Evolutionary conservation across 108 stramenopile genomes (phyloP), one percentile per base, ranked within the genome.

Genomic region (Nannochloropsis granulata): DNA sequence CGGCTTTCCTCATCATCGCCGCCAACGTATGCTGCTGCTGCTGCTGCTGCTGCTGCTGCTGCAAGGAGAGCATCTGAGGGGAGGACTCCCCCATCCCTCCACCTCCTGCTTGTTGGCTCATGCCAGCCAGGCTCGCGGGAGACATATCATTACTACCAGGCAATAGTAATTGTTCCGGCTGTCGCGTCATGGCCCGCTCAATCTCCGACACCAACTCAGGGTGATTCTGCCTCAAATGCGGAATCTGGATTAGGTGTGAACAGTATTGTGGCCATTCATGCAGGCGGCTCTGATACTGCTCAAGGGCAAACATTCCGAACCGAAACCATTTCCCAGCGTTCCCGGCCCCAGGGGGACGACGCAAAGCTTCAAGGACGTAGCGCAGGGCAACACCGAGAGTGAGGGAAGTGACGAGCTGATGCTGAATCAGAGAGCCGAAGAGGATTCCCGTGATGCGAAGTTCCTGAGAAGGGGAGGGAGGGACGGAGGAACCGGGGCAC

Each of bases 191-290:
- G 44, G 87, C 84, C 80, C 87, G 79, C 83, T 87, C 87, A 26
- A 87, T 87, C 25, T 82, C 84, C 21, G 24, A 78, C 24, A 98
- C 97, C 24, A 99, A 89, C 21, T 90, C 88, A 34, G 93, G 92
- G 86, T 97, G 96, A 9, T 92, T 85, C 44, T 95, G 93, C 25
- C 92, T 90, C 85, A 99, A 92, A 88, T 98, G 97, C 24, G 95
- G 95, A 86, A 98, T 99, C 86, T 96, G 95, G 43, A 98, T 95
- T 89, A 99, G 95, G 90, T 97, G 97, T 21, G 94, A 95, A 89
- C 97, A 97, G 89, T 97, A 97, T 89, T 99, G 98, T 8, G 98
- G 98, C 98, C 98, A 99, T 91, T 98, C 98, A 80, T 94, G 93
- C 23, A 97, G 92, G 23, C 96, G 92, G 24, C 92, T 92, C 91